Base-by-base conservation (phyloP, 371 early-diverging fungal genomes). In the Saksenaea oblongispora region DNA sequence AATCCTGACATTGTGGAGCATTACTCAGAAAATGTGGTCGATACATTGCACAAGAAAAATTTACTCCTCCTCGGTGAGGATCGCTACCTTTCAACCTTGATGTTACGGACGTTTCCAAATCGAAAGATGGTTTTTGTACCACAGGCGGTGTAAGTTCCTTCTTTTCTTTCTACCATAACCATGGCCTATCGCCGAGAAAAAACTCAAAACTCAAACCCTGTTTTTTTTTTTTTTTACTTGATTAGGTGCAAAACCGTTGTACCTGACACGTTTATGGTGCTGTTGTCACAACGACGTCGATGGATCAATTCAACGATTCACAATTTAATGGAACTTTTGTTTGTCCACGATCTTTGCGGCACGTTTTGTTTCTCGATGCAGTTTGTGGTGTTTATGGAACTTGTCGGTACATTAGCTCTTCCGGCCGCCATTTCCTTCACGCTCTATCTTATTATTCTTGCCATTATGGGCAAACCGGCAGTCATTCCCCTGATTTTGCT, bases 271-370 rank as follows among this genome's bases (percentile, higher is more conserved):
- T 99, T 99, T 79, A 85, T 76, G 65, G 95, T 98, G 28, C 84
- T 99, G 44, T 79, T 99, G 34, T 96, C 96, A 15, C 99, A 99
- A 79, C 89, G 99, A 24, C 89, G 99, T 62, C 84, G 99, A 56
- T 99, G 99, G 99, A 99, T 99, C 80, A 99, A 99, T 83, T 98
- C 98, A 3, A 99, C 99, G 0, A 91, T 98, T 57, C 98, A 98
- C 67, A 99, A 99, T 70, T 78, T 99, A 65, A 74, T 96, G 78
- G 99, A 99, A 77, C 77, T 99, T 55, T 89, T 98, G 17, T 82
- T 95, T 59, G 96, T 99, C 5, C 88, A 93, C 34, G 95, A 98
- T 71, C 82, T 99, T 36, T 99, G 99, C 72, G 99, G 99, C 10
- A 96, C 95, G 5, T 98, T 98, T 72, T 99, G 98, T 71, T 97